Base-by-base conservation (phyloP, 2,329 filamentous ascomycete species). In the Xylaria sp. region DNA sequence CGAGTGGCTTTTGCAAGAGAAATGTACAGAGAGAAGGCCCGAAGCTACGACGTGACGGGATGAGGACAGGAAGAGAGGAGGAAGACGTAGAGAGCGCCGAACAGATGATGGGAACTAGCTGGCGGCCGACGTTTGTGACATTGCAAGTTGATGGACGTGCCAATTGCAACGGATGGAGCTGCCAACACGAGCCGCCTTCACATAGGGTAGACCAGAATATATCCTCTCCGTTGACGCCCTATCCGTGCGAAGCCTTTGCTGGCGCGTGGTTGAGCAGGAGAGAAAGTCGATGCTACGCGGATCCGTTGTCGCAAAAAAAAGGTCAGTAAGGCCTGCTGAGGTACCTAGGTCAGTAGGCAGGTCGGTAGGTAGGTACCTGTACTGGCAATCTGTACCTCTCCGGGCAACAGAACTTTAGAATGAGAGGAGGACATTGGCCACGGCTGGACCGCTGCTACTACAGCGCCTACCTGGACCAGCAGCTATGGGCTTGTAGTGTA, bases 301-400 rank as follows among this genome's bases (percentile, higher is more conserved):
- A 71, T 72, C 69, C 67, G 73, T 75, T 69, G 72, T 76, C 66
- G 73, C 75, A 74, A 74, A 74, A 75, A 72, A 71, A 69, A 67
- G 64, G 62, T 70, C 67, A 66, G 63, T 46, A 61, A 23, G 37
- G 58, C 44, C 46, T 56, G 28, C 15, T 15, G 2, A 55, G 63
- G 69, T 69, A 71, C 54, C 65, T 68, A 63, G 62, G 65, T 41
- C 65, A 23, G 68, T 67, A 69, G 62, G 65, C 39, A 70, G 31
- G 68, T 67, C 67, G 60, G 65, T 34, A 70, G 60, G 65, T 34
- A 70, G 31, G 68, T 67, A 69, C 64, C 65, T 64, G 44, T 54
- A 60, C 37, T 48, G 48, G 64, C 65, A 66, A 59, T 46, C 39
- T 44, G 62, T 55, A 44, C 61, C 55, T 56, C 28, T 51, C 9